Conservation (phyloP, 345 rosid species). For the Anacardium occidentale region DNA sequence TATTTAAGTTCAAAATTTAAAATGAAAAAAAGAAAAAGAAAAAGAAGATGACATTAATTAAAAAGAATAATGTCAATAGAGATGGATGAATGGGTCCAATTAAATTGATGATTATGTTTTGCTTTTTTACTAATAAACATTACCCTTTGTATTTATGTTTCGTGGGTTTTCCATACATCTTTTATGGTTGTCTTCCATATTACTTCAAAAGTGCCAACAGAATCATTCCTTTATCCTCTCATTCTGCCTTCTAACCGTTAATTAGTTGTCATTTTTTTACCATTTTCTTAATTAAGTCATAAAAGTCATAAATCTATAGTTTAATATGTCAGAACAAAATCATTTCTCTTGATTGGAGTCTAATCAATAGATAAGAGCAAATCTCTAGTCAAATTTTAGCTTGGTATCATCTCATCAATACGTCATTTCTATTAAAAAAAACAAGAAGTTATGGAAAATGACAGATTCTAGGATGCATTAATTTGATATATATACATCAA, state of each 20-base stretch:
- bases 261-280: neutral
- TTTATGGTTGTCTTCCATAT: slow-evolving; percentile 37
- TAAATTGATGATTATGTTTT: slow-evolving; percentile 22
- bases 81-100: slow-evolving; percentile 20
- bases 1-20: neutral
- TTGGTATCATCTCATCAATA: too few species aligned
- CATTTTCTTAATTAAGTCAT: neutral
- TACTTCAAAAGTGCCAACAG: slow-evolving; percentile 32
- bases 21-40: neutral
- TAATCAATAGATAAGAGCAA: neutral
- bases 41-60: neutral
- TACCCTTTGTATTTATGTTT: slow-evolving; percentile 6
- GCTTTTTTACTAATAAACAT: slow-evolving; percentile 14
- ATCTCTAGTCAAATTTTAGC: too few species aligned
- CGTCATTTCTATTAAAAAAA: too few species aligned
- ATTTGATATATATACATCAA: too few species aligned
- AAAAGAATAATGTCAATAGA: neutral
- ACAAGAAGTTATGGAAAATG: too few species aligned
- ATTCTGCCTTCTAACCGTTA: slow-evolving; percentile 4
- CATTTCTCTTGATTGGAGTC: neutral
- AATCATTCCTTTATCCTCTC: slow-evolving; percentile 29
- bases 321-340: neutral
- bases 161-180: slow-evolving; percentile 5
- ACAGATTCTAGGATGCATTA: too few species aligned
- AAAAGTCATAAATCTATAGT: too few species aligned